phyloP scores from a whole-genome alignment of 176 grass and related monocot species.

The Cenchrus fungigraminus region DNA sequence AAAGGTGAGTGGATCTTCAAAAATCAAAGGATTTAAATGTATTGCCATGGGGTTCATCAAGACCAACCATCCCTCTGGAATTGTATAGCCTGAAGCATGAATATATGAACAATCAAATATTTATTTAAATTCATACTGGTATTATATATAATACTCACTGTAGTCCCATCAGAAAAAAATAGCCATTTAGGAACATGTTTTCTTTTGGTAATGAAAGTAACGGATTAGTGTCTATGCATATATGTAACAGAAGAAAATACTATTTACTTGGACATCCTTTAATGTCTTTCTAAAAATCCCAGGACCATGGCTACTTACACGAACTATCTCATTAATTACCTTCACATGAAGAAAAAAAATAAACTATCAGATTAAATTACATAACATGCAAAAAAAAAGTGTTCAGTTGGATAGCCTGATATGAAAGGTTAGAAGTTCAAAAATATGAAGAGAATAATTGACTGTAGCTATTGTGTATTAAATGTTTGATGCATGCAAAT shows the following conservation, averaged over 20 bases:
- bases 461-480: too few relatives aligned
- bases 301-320: neutral
- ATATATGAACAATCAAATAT: neutral
- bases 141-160: too few relatives aligned
- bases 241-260: neutral
- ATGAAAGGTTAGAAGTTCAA: too few relatives aligned
- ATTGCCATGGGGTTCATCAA: constrained; percentile 18
- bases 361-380: too few relatives aligned
- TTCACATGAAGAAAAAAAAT: neutral
- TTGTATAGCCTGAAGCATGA: constrained; percentile 7
- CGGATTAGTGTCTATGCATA: neutral
- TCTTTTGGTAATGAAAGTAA: neutral
- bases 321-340: neutral
- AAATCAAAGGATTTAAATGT: constrained; percentile 21
- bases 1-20: constrained; percentile 36
- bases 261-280: neutral
- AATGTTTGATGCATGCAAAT: too few relatives aligned
- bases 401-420: too few relatives aligned
- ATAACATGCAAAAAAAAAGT: too few relatives aligned
- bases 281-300: neutral
- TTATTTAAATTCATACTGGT: neutral
- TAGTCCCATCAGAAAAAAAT: neutral
- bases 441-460: neutral
- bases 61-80: constrained; percentile 1
- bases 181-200: neutral